Conservation (phyloP, 495 filamentous ascomycete species). For the Lophium mytilinum region DNA sequence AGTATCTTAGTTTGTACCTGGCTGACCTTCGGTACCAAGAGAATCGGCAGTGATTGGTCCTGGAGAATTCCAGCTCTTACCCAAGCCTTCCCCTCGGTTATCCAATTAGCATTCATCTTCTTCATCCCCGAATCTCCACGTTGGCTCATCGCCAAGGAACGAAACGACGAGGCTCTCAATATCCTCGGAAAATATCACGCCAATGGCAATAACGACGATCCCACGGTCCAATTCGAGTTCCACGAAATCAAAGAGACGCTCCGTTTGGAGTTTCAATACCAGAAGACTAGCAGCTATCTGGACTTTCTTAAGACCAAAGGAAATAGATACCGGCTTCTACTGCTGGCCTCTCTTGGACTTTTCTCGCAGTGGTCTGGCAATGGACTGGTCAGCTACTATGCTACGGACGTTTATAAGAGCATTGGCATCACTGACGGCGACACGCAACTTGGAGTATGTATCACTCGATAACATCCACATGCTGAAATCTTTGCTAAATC, state of each 20-base stretch:
- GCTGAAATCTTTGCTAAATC: no score
- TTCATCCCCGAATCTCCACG: constrained; percentile 3
- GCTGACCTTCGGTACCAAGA: constrained; percentile 15
- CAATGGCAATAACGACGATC: neutral
- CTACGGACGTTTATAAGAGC: neutral
- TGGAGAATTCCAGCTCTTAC: constrained; percentile 15
- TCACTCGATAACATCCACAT: no score
- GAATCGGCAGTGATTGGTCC: constrained; percentile 3
- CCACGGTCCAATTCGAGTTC: neutral
- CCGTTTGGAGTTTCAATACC: neutral
- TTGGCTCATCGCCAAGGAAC: neutral
- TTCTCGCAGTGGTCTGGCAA: no score
- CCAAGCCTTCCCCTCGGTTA: neutral
- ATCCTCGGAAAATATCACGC: neutral
- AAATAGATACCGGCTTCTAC: no score
- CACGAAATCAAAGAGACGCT: neutral
- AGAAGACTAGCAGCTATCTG: neutral
- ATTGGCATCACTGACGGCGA: neutral
- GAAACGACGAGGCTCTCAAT: neutral
- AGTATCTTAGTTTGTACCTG: constrained; percentile 14
- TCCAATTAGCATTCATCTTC: constrained; percentile 5
- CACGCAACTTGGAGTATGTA: neutral
- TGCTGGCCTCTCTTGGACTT: no score
- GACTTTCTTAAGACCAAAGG: neutral
- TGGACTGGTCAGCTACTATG: neutral